Evolutionary conservation across 768 basidiomycete genomes (phyloP).

Genomic region (Jaapia argillacea): DNA sequence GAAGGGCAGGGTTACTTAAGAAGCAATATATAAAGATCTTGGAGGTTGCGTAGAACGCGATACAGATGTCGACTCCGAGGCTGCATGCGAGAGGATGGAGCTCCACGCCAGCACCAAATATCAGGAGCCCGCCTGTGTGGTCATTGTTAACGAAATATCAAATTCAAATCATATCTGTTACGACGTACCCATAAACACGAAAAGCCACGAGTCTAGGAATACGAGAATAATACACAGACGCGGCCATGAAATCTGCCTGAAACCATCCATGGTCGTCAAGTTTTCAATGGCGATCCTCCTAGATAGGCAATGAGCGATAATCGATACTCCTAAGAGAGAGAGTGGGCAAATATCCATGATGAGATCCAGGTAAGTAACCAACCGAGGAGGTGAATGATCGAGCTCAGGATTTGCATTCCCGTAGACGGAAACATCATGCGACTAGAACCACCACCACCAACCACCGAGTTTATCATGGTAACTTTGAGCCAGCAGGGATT

Average conservation of each 20-base stretch:
- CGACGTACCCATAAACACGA: constrained; percentile 28
- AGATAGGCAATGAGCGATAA: constrained; percentile 28
- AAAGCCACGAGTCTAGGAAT: constrained; percentile 33
- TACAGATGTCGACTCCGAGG: constrained; percentile 32
- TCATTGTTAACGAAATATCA: constrained; percentile 5
- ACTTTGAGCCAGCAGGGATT: no score
- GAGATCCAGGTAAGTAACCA: background rate
- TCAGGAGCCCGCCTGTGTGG: constrained; percentile 28
- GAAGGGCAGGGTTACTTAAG: constrained; percentile 18
- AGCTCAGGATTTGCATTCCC: background rate
- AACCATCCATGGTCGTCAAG: constrained; percentile 17
- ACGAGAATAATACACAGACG: constrained; percentile 30
- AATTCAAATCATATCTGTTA: background rate
- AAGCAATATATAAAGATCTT: constrained; percentile 38
- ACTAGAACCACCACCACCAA: no score
- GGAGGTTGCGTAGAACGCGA: no score
- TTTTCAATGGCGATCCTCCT: constrained; percentile 24
- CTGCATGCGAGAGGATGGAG: constrained; percentile 24
- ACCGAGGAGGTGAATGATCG: background rate
- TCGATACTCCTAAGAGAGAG: constrained; percentile 16
- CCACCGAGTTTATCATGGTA: no score
- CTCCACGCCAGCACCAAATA: constrained; percentile 35
- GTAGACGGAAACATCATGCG: background rate
- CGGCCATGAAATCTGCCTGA: constrained; percentile 26
- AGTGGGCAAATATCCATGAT: background rate